A percentile compares a stretch with the other conserved stretches of the same genome.
These are phyloP conservation scores for Puccinia sorghi DNA, from an alignment of 1,284 basidiomycete species.

Conservation along the genomic window DNA sequence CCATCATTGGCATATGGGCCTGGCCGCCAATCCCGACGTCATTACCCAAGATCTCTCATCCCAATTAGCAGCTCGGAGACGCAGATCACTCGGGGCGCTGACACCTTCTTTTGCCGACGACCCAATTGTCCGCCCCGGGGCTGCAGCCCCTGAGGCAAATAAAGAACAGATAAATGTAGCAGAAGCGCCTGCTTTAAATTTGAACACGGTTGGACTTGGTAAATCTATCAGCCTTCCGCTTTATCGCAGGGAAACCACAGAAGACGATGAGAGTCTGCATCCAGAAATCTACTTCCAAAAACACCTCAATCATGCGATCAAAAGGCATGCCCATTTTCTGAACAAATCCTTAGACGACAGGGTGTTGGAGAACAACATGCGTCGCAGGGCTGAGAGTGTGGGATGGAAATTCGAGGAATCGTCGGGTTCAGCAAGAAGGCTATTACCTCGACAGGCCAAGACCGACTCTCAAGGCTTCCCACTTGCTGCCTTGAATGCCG, in stretches of 20 bases:
- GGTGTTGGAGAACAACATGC: conserved; percentile 19
- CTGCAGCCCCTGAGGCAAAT: background rate
- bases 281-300: conserved; percentile 40
- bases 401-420: background rate
- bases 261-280: conserved; percentile 16
- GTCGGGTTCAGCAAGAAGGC: background rate
- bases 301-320: conserved; percentile 41
- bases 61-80: background rate
- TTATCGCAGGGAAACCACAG: conserved; percentile 3
- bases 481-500: conserved; percentile 7
- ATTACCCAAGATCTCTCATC: conserved; percentile 16
- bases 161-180: too few relatives aligned
- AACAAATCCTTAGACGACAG: conserved; percentile 24
- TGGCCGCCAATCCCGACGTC: conserved; percentile 35
- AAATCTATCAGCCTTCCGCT: conserved; percentile 39
- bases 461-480: conserved; percentile 24
- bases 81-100: conserved; percentile 18
- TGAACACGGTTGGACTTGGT: conserved; percentile 10
- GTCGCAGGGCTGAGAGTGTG: conserved; percentile 13
- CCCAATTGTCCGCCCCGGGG: background rate
- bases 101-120: background rate
- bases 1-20: background rate
- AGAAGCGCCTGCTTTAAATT: background rate
- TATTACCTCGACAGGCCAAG: background rate
- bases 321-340: conserved; percentile 30